Base-by-base conservation (phyloP, 345 rosid species). In the Camelina sativa region DNA sequence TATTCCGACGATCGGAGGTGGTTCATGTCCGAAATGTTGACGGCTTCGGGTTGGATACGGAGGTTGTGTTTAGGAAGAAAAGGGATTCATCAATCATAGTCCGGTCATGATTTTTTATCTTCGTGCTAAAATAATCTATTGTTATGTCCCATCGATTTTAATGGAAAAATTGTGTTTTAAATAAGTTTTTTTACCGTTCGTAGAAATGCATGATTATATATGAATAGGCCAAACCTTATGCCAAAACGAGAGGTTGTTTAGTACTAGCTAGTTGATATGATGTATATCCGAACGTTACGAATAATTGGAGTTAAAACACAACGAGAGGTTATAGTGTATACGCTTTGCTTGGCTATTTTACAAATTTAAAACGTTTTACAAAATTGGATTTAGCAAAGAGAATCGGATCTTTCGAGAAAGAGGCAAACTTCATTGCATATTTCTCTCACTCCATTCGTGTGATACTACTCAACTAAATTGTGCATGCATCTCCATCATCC, bases 31-130 rank as follows among this genome's bases (percentile, higher is more conserved):
- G 93, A 70, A 86, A 80, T 71, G 85, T 93, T 17, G 96, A 91
- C 60, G 97, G 97, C 34, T 89, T 93, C 62, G 98, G 98, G 55
- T 78, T 93, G 78, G 97, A 93, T 62, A 90, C 93, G 5, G 98
- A 93, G 79, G 85, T 89, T 11, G 93, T 78, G 10, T 86, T 93
- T 22, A 63, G 85, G 64, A 92, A 88, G 85, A 87, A 67, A 47
- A 65, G 15, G 8, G 40, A 48, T 71, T 22, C 69, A 17, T 57
- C 41, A 11, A n/a, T 23, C 9, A 5, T 50, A 22, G 48, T 46
- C 34, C 37, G 59, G 54, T 59, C 2, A 7, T 17, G 11, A 48
- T 50, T 56, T n/a, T 7, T 32, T 65, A 15, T 4, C 11, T 68
- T 51, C 12, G 9, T 51, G 13, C 43, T 10, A 7, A 30, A 38